Conservation (phyloP, 2,329 filamentous ascomycete species). For the Pseudodiploospora longispora region DNA sequence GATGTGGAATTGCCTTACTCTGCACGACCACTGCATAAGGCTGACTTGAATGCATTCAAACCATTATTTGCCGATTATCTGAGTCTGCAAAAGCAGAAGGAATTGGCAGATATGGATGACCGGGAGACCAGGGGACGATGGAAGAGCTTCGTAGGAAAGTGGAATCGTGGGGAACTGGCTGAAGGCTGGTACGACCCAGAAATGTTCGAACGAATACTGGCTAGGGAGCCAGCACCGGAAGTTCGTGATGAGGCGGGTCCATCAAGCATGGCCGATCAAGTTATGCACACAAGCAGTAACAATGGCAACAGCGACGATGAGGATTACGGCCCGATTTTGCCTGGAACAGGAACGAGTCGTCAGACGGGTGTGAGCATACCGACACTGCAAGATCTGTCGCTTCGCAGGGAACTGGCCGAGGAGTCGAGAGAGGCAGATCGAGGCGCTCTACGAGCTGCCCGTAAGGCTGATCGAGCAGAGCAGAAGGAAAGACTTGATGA, state of each 20-base stretch:
- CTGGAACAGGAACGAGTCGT: constrained; percentile 14
- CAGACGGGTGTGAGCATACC: constrained; percentile 56
- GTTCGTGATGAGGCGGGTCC: background rate
- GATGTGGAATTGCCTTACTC: constrained; percentile 50
- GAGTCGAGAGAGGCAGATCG: constrained; percentile 44
- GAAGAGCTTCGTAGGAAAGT: constrained; percentile 88
- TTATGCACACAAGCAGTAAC: constrained; percentile 11
- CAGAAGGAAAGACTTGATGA: constrained; percentile 74
- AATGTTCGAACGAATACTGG: constrained; percentile 42
- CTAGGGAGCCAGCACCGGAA: constrained; percentile 14
- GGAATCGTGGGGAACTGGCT: constrained; percentile 82
- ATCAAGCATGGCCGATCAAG: background rate
- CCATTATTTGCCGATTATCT: constrained; percentile 78
- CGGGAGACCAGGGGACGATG: constrained; percentile 75
- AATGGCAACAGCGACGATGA: constrained; percentile 40
- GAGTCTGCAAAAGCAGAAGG: constrained; percentile 74
- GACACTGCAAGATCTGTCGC: constrained; percentile 62
- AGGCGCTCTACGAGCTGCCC: constrained; percentile 50
- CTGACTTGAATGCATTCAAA: constrained; percentile 57
- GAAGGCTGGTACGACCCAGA: constrained; percentile 90
- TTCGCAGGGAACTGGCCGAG: constrained; percentile 41
- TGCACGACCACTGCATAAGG: constrained; percentile 58
- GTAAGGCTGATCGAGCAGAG: constrained; percentile 53
- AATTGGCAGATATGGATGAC: constrained; percentile 61
- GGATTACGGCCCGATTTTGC: constrained; percentile 43